phyloP scores from a whole-genome alignment of 23 red algal genomes.

The Chondrus crispus region DNA sequence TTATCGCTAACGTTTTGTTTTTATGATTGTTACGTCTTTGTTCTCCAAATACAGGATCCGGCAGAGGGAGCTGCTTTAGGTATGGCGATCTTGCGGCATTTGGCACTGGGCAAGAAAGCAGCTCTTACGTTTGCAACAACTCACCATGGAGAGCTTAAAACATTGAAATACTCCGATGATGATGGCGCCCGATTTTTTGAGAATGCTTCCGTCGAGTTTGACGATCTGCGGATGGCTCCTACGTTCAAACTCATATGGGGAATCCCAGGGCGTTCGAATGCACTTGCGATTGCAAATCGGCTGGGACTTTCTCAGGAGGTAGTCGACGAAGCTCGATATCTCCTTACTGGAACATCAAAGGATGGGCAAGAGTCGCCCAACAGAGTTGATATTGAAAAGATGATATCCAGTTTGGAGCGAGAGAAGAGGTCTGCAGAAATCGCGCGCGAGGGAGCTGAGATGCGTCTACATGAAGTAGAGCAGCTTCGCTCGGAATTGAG shows the following conservation, averaged over 20 bases:
- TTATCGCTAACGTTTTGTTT: not conserved
- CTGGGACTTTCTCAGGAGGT: constrained; percentile 59
- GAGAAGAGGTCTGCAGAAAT: constrained; percentile 43
- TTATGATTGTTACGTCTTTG: not conserved
- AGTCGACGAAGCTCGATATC: constrained; percentile 45
- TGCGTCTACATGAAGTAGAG: constrained; percentile 8
- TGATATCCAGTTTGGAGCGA: constrained; percentile 66
- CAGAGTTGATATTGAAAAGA: constrained; percentile 46
- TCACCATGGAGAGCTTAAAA: constrained; percentile 96
- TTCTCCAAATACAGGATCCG: constrained; percentile 50
- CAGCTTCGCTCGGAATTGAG: constrained; percentile 40
- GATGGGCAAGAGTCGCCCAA: not conserved
- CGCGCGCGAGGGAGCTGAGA: constrained; percentile 40
- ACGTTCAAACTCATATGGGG: constrained; percentile 96
- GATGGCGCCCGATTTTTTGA: constrained; percentile 63
- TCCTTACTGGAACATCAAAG: not conserved
- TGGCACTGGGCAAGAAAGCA: constrained; percentile 56
- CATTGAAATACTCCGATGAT: constrained; percentile 70
- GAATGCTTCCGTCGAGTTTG: constrained; percentile 96
- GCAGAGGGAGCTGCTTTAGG: constrained; percentile 90
- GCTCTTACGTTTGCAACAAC: constrained; percentile 90
- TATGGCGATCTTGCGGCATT: constrained; percentile 74
- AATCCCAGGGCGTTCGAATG: constrained; percentile 87
- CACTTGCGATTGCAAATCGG: constrained; percentile 80
- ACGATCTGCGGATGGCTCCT: constrained; percentile 71